Evolutionary conservation across 306 rosid genomes (phyloP).

Genomic region (Bauhinia variegata): DNA sequence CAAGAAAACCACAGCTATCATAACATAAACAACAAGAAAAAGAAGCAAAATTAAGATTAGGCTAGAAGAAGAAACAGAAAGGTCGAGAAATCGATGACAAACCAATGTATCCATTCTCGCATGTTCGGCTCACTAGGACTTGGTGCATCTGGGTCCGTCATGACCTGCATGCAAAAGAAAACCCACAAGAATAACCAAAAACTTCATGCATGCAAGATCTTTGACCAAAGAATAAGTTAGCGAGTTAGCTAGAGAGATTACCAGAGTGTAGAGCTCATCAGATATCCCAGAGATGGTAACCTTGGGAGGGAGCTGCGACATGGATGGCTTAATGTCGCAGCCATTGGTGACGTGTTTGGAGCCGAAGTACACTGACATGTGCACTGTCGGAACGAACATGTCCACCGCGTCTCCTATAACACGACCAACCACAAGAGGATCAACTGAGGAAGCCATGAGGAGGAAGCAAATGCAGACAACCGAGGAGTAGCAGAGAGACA

Average conservation of each 20-base stretch:
- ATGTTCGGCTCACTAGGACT: constrained; percentile 93
- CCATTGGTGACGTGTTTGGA: constrained; percentile 83
- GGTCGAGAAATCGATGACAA: neutral
- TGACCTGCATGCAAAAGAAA: constrained; percentile 54
- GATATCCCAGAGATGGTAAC: constrained; percentile 54
- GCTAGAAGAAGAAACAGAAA: neutral
- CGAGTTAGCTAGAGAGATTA: neutral
- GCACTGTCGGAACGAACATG: constrained; percentile 69
- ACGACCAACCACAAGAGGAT: constrained; percentile 82
- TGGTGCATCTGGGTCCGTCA: constrained; percentile 95
- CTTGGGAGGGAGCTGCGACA: constrained; percentile 62
- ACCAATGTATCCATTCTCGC: constrained; percentile 94
- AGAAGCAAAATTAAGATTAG: neutral
- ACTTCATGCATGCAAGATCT: constrained; percentile 36
- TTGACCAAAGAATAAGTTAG: neutral
- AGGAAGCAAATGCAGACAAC: constrained; percentile 7
- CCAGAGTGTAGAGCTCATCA: constrained; percentile 75
- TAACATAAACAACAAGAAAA: neutral
- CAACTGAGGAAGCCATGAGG: constrained; percentile 69
- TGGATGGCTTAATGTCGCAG: constrained; percentile 80
- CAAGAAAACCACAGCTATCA: constrained; percentile 1
- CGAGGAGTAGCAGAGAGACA: neutral
- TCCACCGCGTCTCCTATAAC: constrained; percentile 90
- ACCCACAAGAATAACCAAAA: neutral
- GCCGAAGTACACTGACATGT: constrained; percentile 74